phyloP scores from a whole-genome alignment of 2,329 filamentous ascomycete genomes.

The Coniochaeta sp. region DNA sequence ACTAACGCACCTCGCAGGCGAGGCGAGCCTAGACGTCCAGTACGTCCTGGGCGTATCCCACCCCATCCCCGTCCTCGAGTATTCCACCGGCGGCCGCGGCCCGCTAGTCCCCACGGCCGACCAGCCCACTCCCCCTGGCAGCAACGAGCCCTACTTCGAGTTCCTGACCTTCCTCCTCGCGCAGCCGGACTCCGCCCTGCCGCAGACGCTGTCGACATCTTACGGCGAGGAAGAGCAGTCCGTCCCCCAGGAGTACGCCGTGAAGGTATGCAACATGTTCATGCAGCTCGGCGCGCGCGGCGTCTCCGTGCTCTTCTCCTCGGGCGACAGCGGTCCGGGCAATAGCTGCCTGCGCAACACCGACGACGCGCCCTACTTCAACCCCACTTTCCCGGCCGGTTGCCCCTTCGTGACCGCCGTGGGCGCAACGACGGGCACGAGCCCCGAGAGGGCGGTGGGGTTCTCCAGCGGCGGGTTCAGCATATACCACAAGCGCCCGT shows the following conservation, averaged over 20 bases:
- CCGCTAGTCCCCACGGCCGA: slow-evolving; percentile 46
- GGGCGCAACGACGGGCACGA: slow-evolving; percentile 19
- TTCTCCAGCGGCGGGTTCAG: slow-evolving; percentile 32
- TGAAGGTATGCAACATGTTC: slow-evolving; percentile 55
- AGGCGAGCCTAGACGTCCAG: slow-evolving; percentile 60
- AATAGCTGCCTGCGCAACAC: slow-evolving; percentile 52
- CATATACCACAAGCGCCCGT: slow-evolving; percentile 26
- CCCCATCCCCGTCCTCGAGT: slow-evolving; percentile 48
- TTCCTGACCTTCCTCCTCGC: slow-evolving; percentile 53
- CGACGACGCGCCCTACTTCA: slow-evolving; percentile 28
- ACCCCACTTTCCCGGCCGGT: slow-evolving; percentile 28
- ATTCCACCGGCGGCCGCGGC: slow-evolving; percentile 53
- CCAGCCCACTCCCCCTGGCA: slow-evolving; percentile 40
- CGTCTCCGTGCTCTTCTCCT: slow-evolving; percentile 56
- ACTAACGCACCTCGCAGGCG: slow-evolving; percentile 24
- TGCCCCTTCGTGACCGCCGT: slow-evolving; percentile 35
- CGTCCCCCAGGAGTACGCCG: slow-evolving; percentile 52
- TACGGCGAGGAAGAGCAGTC: slow-evolving; percentile 64
- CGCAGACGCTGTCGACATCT: slow-evolving; percentile 56
- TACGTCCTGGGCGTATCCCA: slow-evolving; percentile 49
- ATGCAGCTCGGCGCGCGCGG: slow-evolving; percentile 61
- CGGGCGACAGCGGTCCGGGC: slow-evolving; percentile 54
- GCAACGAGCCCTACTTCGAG: slow-evolving; percentile 63
- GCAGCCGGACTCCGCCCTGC: slow-evolving; percentile 42
- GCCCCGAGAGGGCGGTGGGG: slow-evolving; percentile 27